Percentiles rank a stretch among this genome's conserved stretches.
Conservation (phyloP, 1,284 basidiomycete species). For the Grifola frondosa region DNA sequence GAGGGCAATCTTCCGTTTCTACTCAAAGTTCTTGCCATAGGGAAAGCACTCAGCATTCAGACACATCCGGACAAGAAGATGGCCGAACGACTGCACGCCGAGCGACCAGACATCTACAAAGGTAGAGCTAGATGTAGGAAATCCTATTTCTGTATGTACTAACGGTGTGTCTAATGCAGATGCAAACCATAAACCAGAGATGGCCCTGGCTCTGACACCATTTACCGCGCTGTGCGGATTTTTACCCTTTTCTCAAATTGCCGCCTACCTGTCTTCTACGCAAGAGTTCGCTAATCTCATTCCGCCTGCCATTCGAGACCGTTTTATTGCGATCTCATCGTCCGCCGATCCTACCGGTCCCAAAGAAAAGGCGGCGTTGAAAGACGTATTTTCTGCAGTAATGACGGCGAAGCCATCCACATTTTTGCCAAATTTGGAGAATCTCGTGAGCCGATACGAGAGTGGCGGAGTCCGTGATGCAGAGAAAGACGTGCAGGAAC, state of each 20-base stretch:
- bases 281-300: slow-evolving; percentile 81
- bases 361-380: slow-evolving; percentile 62
- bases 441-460: slow-evolving; percentile 67
- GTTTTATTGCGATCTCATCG: slow-evolving; percentile 48
- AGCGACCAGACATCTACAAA: slow-evolving; percentile 67
- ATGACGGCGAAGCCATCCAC: slow-evolving; percentile 69
- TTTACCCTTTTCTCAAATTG: slow-evolving; percentile 74
- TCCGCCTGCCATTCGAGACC: slow-evolving; percentile 49
- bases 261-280: slow-evolving; percentile 62
- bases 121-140: too few species aligned
- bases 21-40: slow-evolving; percentile 92
- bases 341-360: slow-evolving; percentile 43
- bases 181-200: slow-evolving; percentile 96
- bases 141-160: too few species aligned
- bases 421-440: slow-evolving; percentile 56
- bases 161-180: slow-evolving; percentile 46
- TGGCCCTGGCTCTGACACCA: slow-evolving; percentile 92
- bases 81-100: slow-evolving; percentile 74
- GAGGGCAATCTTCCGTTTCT: slow-evolving; percentile 86
- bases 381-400: slow-evolving; percentile 75
- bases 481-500: slow-evolving; percentile 54
- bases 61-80: slow-evolving; percentile 94
- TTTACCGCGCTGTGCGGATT: slow-evolving; percentile 95
- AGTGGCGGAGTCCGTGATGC: slow-evolving; percentile 38
- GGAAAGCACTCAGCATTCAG: slow-evolving; percentile 95